Evolutionary conservation across 116 monocot genomes (phyloP).

Genomic region (Cymodocea nodosa): DNA sequence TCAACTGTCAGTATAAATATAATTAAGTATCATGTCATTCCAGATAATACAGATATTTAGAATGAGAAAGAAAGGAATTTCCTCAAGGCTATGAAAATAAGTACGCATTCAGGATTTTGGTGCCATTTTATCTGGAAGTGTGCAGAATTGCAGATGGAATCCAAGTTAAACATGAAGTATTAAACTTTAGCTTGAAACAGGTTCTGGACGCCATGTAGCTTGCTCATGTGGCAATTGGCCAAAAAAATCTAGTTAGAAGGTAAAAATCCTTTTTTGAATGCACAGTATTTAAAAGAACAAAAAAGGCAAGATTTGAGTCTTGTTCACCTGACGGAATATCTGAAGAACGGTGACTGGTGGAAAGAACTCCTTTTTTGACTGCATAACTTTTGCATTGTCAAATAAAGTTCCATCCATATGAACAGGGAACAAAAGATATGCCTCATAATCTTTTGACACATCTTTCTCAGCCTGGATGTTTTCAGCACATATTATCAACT

Average conservation of each 20-base stretch:
- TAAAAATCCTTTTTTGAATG: too few relatives aligned
- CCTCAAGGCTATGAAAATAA: too few relatives aligned
- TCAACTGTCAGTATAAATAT: too few relatives aligned
- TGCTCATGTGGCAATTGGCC: too few relatives aligned
- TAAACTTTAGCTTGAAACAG: too few relatives aligned
- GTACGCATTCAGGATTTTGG: too few relatives aligned
- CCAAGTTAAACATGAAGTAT: too few relatives aligned
- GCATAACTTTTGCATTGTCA: constrained; percentile 57
- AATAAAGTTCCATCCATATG: constrained; percentile 80
- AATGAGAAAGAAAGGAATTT: not conserved
- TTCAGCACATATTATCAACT: not conserved
- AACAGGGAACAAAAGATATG: constrained; percentile 77
- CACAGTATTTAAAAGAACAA: not conserved
- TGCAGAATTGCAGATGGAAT: too few relatives aligned
- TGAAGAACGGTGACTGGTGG: constrained; percentile 54
- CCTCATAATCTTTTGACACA: constrained; percentile 40
- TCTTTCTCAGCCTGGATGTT: constrained; percentile 37
- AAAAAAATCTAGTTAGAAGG: too few relatives aligned
- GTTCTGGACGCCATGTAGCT: too few relatives aligned
- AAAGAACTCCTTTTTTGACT: constrained; percentile 68
- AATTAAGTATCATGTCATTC: not conserved
- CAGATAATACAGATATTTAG: constrained; percentile 1
- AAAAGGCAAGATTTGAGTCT: not conserved
- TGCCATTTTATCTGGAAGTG: too few relatives aligned
- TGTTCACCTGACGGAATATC: constrained; percentile 67